Percentiles rank a stretch among this genome's conserved stretches.
These are phyloP conservation scores for Globisporangium cylindrosporum DNA, from an alignment of 352 stramenopile species.

Conservation along the genomic window DNA sequence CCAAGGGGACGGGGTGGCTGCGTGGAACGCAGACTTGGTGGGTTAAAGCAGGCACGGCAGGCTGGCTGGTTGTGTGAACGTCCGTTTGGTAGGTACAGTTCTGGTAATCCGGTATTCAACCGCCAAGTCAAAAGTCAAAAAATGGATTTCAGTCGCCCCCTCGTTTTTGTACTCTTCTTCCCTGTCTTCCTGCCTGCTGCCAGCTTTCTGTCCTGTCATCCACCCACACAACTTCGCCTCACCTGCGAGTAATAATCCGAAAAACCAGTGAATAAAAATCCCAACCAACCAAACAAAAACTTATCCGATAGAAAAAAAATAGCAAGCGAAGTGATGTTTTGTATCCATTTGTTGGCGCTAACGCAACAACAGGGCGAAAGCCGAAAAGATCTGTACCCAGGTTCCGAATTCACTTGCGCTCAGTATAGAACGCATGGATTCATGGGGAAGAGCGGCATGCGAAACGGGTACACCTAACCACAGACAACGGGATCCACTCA, in stretches of 20 bases:
- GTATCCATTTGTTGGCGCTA: conserved; percentile 12
- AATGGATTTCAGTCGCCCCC: background rate
- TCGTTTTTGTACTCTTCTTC: conserved; percentile 10
- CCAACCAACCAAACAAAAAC: background rate
- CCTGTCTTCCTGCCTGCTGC: background rate
- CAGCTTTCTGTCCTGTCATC: background rate
- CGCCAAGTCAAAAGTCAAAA: background rate
- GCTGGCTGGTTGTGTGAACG: background rate
- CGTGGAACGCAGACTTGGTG: conserved; percentile 2
- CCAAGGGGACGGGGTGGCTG: background rate
- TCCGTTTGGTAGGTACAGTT: background rate
- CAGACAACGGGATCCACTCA: background rate
- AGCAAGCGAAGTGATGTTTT: conserved; percentile 1
- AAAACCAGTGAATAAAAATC: background rate
- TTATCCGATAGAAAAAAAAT: conserved; percentile 5
- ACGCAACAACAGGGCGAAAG: background rate
- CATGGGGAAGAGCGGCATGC: conserved; percentile 8
- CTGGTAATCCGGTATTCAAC: conserved; percentile 11
- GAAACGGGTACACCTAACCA: background rate
- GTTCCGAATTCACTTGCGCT: background rate
- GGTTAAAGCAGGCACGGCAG: background rate
- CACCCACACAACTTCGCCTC: background rate
- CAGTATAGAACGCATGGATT: conserved; percentile 7
- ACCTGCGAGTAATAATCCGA: background rate
- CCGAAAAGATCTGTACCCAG: conserved; percentile 8